Conservation (phyloP, 164 flowering plant species). For the Sedum album region DNA sequence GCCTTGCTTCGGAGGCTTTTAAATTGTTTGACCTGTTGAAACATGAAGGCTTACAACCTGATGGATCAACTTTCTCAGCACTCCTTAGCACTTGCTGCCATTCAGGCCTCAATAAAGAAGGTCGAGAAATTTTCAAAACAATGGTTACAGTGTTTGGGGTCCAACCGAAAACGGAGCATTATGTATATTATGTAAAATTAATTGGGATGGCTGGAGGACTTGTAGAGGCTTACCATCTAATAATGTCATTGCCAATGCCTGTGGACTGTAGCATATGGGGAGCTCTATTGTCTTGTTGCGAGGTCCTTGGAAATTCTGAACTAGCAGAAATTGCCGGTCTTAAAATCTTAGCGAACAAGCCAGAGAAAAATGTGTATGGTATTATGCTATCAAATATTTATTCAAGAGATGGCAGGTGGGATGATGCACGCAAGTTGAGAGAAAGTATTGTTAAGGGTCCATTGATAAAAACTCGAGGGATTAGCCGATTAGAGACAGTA, state of each 20-base stretch:
- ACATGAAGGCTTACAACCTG: conserved; percentile 42
- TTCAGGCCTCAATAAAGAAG: conserved; percentile 49
- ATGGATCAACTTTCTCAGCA: conserved; percentile 60
- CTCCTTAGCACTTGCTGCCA: conserved; percentile 69
- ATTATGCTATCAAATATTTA: no score
- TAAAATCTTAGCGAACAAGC: conserved; percentile 25
- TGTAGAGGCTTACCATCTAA: conserved; percentile 56
- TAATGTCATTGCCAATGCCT: conserved; percentile 34
- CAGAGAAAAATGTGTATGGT: no score
- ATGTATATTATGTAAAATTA: conserved; percentile 71
- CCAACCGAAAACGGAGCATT: conserved; percentile 50
- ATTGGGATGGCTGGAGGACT: conserved; percentile 63
- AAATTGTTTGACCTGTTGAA: conserved; percentile 39
- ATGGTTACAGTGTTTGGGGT: conserved; percentile 54
- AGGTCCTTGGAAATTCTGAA: conserved; percentile 35
- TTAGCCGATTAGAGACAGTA: no score
- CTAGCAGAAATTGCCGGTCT: conserved; percentile 44
- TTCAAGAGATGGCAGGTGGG: no score
- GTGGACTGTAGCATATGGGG: conserved; percentile 72
- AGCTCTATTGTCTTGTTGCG: conserved; percentile 71
- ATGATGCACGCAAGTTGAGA: no score
- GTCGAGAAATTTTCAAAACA: conserved; percentile 33
- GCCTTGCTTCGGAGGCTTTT: conserved; percentile 43
- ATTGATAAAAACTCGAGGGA: no score
- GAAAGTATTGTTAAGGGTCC: no score